These are phyloP conservation scores for Lachancea sp. DNA, from an alignment of 805 yeast genomes.

Conservation along the genomic window DNA sequence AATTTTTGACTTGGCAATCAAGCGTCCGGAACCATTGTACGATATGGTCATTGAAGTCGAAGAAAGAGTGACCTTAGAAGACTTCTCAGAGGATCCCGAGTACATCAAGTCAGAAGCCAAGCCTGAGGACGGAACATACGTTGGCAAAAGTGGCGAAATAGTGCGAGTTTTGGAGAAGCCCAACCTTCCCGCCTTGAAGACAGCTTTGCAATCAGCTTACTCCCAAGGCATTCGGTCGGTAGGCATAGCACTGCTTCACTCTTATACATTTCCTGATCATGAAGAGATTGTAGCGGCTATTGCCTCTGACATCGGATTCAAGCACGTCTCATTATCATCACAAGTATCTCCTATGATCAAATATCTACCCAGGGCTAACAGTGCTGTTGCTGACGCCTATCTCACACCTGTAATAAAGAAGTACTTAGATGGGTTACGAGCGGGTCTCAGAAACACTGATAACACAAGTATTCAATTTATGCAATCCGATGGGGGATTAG, in stretches of 20 bases:
- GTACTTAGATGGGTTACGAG: conserved; percentile 54
- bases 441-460: conserved; percentile 51
- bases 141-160: conserved; percentile 64
- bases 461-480: conserved; percentile 63
- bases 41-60: conserved; percentile 76
- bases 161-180: conserved; percentile 52
- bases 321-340: conserved; percentile 60
- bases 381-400: conserved; percentile 77
- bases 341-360: conserved; percentile 75
- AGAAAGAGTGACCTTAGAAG: conserved; percentile 83
- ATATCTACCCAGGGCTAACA: conserved; percentile 66
- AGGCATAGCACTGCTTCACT: conserved; percentile 66
- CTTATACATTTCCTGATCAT: conserved; percentile 67
- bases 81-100: conserved; percentile 66
- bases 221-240: conserved; percentile 57
- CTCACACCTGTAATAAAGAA: conserved; percentile 70
- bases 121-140: conserved; percentile 33
- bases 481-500: conserved; percentile 96
- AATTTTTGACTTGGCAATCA: conserved; percentile 76
- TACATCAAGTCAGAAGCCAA: conserved; percentile 23
- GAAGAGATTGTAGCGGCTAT: conserved; percentile 52
- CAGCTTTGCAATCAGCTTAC: conserved; percentile 40
- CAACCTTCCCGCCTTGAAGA: conserved; percentile 37
- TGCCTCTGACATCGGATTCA: conserved; percentile 62
- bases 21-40: conserved; percentile 65